Percentiles rank a stretch among this genome's conserved stretches.
Evolutionary conservation across 441 rosid genomes (phyloP).

Genomic region (Adansonia madagascariensis): DNA sequence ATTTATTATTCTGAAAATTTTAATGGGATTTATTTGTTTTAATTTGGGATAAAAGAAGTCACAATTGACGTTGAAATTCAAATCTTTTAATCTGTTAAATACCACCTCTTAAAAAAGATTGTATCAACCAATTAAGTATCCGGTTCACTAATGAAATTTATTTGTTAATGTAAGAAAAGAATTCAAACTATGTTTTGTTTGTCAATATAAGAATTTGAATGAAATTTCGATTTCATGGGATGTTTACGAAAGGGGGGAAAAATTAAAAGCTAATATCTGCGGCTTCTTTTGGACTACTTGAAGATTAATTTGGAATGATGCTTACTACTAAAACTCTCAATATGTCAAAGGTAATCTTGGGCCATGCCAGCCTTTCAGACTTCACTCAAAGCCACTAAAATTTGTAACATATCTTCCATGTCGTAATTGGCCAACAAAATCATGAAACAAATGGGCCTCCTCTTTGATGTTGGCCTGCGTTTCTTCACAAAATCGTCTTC

Average conservation of each 20-base stretch:
- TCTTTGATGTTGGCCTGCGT: background rate
- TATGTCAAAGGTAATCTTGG: background rate
- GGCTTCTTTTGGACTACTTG: background rate
- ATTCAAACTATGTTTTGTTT: background rate
- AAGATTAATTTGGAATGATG: background rate
- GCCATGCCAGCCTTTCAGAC: background rate
- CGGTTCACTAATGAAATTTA: background rate
- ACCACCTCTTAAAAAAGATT: too few relatives aligned
- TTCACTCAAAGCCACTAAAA: background rate
- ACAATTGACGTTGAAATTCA: too few relatives aligned
- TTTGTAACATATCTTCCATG: slow-evolving; percentile 13
- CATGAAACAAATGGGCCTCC: background rate
- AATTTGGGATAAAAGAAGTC: too few relatives aligned
- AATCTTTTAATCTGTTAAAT: too few relatives aligned
- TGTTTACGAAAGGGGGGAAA: background rate
- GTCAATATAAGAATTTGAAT: background rate
- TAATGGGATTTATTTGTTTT: too few relatives aligned
- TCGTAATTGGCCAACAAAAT: background rate
- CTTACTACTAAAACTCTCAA: background rate
- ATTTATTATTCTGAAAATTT: too few relatives aligned
- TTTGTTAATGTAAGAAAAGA: background rate
- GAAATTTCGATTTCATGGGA: background rate
- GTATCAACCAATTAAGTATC: too few relatives aligned
- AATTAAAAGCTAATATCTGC: background rate
- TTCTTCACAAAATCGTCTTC: background rate